Conservation (phyloP, 1,284 basidiomycete species). For the Paramarasmius palmivorus region DNA sequence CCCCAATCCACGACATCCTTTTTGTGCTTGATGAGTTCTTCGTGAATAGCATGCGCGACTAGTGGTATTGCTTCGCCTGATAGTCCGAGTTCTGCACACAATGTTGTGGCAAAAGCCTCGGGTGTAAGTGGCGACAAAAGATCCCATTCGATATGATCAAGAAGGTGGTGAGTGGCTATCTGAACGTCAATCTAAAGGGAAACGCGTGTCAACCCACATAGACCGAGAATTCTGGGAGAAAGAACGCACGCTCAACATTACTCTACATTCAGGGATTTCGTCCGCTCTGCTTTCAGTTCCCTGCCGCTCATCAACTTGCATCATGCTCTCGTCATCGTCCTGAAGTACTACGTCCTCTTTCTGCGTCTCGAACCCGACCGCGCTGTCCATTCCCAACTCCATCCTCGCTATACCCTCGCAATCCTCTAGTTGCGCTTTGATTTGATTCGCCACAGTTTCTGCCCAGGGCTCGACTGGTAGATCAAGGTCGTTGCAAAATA, state of each 20-base stretch:
- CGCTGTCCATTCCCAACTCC: slow-evolving; percentile 68
- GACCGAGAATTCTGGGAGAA: slow-evolving; percentile 14
- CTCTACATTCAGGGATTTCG: slow-evolving; percentile 82
- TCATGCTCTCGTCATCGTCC: slow-evolving; percentile 16
- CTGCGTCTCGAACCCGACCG: slow-evolving; percentile 42
- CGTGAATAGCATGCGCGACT: slow-evolving; percentile 91
- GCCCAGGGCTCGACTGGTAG: slow-evolving; percentile 69
- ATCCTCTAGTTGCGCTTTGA: slow-evolving; percentile 89
- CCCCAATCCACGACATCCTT: slow-evolving; percentile 94
- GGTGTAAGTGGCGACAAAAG: slow-evolving; percentile 91
- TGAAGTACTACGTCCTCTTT: slow-evolving; percentile 20
- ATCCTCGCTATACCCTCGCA: slow-evolving; percentile 79
- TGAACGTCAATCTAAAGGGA: slow-evolving; percentile 90
- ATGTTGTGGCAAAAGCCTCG: slow-evolving; percentile 78
- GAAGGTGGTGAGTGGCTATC: slow-evolving; percentile 86
- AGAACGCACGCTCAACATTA: slow-evolving; percentile 80
- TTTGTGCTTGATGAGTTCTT: slow-evolving; percentile 94
- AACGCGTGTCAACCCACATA: slow-evolving; percentile 4
- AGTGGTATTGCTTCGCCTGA: slow-evolving; percentile 87
- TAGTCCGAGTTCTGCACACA: slow-evolving; percentile 87
- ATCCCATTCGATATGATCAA: slow-evolving; percentile 99
- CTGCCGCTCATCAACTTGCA: slow-evolving; percentile 32
- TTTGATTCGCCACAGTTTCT: slow-evolving; percentile 82
- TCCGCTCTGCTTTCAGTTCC: slow-evolving; percentile 54
- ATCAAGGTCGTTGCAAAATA: slow-evolving; percentile 88